Base-by-base conservation (phyloP, 1,284 basidiomycete genomes). In the Rhodofomes roseus region DNA sequence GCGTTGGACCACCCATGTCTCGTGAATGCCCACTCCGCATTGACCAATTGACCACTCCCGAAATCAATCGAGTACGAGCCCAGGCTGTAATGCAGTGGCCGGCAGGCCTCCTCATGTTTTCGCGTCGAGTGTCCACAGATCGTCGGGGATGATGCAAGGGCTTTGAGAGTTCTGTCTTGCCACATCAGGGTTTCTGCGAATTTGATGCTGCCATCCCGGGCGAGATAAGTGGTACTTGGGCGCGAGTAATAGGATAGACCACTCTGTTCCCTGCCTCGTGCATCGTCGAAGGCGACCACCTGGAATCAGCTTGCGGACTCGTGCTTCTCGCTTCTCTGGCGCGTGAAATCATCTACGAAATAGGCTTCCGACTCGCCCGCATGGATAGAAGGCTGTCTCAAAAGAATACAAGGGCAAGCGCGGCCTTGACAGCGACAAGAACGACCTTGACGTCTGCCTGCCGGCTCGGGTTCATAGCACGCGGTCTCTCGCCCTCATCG, bases 81-180 rank as follows among this genome's bases (percentile, higher is more conserved):
- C 14, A 16, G 46, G 9, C 46, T 48, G 16, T 27, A 27, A 29
- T 22, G 16, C 46, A 48, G 22, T 12, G 46, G 50, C 50, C 50
- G 29, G 50, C 50, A 52, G 50, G 31, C 50, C 29, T 22, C 50
- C 50, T 52, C 50, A 25, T 52, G 50, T 52, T 52, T 25, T 52
- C 34, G 34, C 31, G 50, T 52, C n/a, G 50, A 23, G 50, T 52
- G 50, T 34, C 50, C 50, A 34, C 31, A 31, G 7, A 20, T 52
- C 50, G 50, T 52, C 34, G 34, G n/a, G 29, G 27, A 37, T 52
- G 46, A 52, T 52, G 50, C 50, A 36, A 22, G 46, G 25, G 18
- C 7, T 3, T 14, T 39, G 46, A 48, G 46, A 48, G 18, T 12
- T 48, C 16, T 12, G 22, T 25, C 7, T 46, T 46, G 44, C 44